These are phyloP conservation scores for Hypomontagnella monticulosa DNA, from an alignment of 495 filamentous ascomycete genomes.

Conservation along the genomic window DNA sequence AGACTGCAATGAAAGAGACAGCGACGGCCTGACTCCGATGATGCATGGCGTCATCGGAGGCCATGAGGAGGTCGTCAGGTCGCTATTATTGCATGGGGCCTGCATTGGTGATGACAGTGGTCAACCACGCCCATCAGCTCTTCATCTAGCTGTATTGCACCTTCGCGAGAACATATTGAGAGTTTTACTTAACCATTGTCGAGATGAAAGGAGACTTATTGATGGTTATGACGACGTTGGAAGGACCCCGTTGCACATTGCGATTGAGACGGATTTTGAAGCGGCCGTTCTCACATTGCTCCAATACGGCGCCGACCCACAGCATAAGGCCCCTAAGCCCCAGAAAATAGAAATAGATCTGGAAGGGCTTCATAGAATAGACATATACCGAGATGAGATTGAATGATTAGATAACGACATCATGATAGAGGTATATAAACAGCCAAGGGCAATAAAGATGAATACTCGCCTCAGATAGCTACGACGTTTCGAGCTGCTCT, in stretches of 20 bases:
- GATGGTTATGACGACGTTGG: conserved; percentile 1
- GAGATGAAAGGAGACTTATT: neutral
- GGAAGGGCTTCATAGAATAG: conserved; percentile 2
- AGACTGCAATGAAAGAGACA: conserved; percentile 43
- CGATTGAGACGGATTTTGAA: neutral
- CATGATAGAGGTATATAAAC: neutral
- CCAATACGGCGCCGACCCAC: neutral
- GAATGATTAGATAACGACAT: neutral
- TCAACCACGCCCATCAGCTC: neutral
- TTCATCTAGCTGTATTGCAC: neutral
- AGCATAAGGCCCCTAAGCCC: neutral
- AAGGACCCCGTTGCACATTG: neutral
- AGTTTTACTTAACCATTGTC: neutral
- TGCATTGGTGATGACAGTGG: neutral
- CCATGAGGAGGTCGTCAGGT: conserved; percentile 16
- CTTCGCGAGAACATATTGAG: neutral
- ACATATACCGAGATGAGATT: neutral
- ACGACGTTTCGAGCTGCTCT: neutral
- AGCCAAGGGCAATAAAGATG: neutral
- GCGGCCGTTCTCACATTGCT: neutral
- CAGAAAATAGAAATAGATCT: conserved; percentile 2
- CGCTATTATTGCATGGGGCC: conserved; percentile 37
- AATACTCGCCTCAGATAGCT: neutral
- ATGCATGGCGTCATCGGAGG: conserved; percentile 32
- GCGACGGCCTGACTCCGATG: conserved; percentile 42